A percentile compares a stretch with the other conserved stretches of the same genome.
These are phyloP conservation scores for Verruconis gallopava DNA, from an alignment of 2,329 filamentous ascomycete genomes.

Conservation along the genomic window DNA sequence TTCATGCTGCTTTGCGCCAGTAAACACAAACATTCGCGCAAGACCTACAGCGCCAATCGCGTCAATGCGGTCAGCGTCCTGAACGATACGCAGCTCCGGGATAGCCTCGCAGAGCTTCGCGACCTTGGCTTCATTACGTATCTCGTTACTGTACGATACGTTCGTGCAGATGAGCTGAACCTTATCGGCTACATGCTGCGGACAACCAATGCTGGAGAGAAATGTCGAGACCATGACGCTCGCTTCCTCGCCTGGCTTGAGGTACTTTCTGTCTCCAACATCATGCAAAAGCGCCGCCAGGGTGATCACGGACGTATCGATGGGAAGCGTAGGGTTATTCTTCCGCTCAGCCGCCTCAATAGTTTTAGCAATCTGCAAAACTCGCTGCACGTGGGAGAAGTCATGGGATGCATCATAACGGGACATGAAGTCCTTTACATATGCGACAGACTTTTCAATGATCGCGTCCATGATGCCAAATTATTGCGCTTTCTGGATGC, in stretches of 20 bases:
- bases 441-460: not conserved
- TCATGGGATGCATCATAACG: conserved; percentile 79
- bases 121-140: conserved; percentile 26
- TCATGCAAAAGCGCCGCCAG: conserved; percentile 74
- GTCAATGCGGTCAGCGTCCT: conserved; percentile 89
- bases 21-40: conserved; percentile 63
- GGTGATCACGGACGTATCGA: conserved; percentile 46
- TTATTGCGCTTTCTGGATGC: too few relatives aligned
- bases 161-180: conserved; percentile 62
- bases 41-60: conserved; percentile 80
- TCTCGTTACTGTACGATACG: conserved; percentile 68
- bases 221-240: conserved; percentile 45
- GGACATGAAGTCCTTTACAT: conserved; percentile 47
- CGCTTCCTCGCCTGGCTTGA: conserved; percentile 28
- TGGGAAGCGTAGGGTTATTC: conserved; percentile 21
- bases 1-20: conserved; percentile 46
- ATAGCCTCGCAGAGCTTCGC: not conserved
- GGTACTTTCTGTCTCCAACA: conserved; percentile 76
- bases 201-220: conserved; percentile 44
- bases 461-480: too few relatives aligned
- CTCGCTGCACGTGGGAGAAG: conserved; percentile 70
- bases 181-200: conserved; percentile 44
- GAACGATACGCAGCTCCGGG: conserved; percentile 71
- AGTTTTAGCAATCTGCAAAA: conserved; percentile 56
- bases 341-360: conserved; percentile 43